Base-by-base conservation (phyloP, 352 stramenopile genomes). In the Globisporangium spiculum region DNA sequence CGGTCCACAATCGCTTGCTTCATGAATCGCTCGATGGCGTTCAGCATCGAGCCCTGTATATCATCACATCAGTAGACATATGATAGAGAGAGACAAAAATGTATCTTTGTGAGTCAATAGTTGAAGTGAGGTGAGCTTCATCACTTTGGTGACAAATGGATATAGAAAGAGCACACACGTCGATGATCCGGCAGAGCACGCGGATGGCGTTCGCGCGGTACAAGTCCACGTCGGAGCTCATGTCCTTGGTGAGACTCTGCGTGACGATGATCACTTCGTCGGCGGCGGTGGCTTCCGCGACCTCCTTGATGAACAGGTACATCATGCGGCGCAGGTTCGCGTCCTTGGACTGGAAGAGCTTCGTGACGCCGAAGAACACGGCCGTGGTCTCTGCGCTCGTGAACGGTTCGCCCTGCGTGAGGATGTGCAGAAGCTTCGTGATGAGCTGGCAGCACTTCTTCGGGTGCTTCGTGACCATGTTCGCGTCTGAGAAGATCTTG, bases 271-370 rank as follows among this genome's bases (percentile, higher is more conserved):
- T 99, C 22, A 99, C 97, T 76, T 96, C 90, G 65, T 94, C 85
- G 14, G 92, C 87, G 27, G 91, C 89, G n/a, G 91, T 97, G 24
- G 88, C 88, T 67, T 98, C 92, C 0, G 89, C 95, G 63, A 99
- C 96, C 69, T 99, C 97, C 81, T 99, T 99, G 75, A 99, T 99
- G 76, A 99, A 99, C 2, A 99, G 81, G 80, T 99, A 99, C 70
- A 99, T 98, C 96, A 99, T 99, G 26, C 97, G 87, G 22, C 98
- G 83, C 60, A 99, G 78, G 52, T 98, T 98, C 32, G 88, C 95
- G 79, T 99, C 97, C 72, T 99, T 95, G 63, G 87, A 98, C 89
- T 99, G 98, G 78, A 99, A 99, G 22, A 99, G 91, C 86, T 99
- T 99, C 2, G 98, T 99, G 14, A 99, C 97, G 18, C 96, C 97